Evolutionary conservation across 202 grass and related monocot species (phyloP).

Genomic region (Carex sylvatica): DNA sequence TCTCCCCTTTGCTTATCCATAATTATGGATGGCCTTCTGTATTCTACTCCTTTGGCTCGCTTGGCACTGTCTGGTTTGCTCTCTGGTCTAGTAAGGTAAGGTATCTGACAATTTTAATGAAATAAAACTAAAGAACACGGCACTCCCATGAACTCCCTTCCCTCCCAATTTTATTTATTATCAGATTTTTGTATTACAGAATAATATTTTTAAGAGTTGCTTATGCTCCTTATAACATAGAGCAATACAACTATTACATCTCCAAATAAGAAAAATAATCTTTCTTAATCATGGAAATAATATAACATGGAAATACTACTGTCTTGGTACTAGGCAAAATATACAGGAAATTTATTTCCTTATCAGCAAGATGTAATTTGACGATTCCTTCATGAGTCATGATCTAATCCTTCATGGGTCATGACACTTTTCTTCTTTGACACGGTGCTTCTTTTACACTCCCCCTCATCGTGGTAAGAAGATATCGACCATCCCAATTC

Average conservation of each 20-base stretch:
- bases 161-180: too few relatives aligned
- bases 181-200: too few relatives aligned
- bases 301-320: background rate
- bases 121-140: too few relatives aligned
- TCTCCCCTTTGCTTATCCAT: slow-evolving; percentile 88
- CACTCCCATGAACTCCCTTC: too few relatives aligned
- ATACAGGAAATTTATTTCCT: background rate
- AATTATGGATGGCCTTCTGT: slow-evolving; percentile 90
- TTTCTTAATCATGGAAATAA: background rate
- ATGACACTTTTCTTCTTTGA: background rate
- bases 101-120: too few relatives aligned
- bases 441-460: background rate
- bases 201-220: too few relatives aligned
- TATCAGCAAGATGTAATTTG: too few relatives aligned
- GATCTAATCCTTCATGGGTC: background rate
- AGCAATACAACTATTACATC: too few relatives aligned
- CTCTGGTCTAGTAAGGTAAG: slow-evolving; percentile 67
- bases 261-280: too few relatives aligned
- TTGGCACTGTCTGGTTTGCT: slow-evolving; percentile 69
- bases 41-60: slow-evolving; percentile 89
- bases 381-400: background rate
- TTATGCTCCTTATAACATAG: too few relatives aligned
- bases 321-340: background rate
- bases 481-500: too few relatives aligned
- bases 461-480: too few relatives aligned